Base-by-base conservation (phyloP, 1,284 basidiomycete genomes). In the Ustilago trichophora region DNA sequence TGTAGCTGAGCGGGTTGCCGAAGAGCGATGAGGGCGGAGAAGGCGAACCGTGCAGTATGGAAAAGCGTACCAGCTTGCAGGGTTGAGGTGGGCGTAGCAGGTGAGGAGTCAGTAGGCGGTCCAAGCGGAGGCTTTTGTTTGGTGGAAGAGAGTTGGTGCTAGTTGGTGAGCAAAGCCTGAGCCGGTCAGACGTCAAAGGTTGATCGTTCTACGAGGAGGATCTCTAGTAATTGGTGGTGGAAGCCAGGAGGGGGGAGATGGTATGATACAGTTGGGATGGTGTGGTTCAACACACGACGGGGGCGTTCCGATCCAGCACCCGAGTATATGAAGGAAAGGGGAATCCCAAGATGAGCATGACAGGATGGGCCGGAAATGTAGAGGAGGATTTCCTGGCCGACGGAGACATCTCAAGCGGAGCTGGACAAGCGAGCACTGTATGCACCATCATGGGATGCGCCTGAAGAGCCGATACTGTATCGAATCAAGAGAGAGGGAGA, bases 381-480 rank as follows among this genome's bases (percentile, higher is more conserved):
- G 32, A 34, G 15, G 16, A 21, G 37, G 11, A 6, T n/a, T 26
- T 6, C 15, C 11, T 47, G 19, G 37, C 32, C 44, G 52, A 36
- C 37, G 44, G 52, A 47, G 31, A 42, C 18, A n/a, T 21, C 32
- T 31, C 25, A 21, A 31, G 45, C 52, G 44, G 52, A 47, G 38
- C 47, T 6, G 36, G 34, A 24, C 31, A 44, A 44, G 41, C 49
- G 41, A 44, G 40, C 41, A 44, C 34, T 36, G 41, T 31, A 41
- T 41, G 29, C 47, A 58, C 44, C 34, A 52, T 51, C 44, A 29
- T 27, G 32, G 43, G 43, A 48, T n/a, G n/a, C n/a, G n/a, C n/a
- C n/a, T n/a, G n/a, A n/a, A n/a, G n/a, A n/a, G n/a, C n/a, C n/a
- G n/a, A n/a, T n/a, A n/a, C n/a, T n/a, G n/a, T n/a, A n/a, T n/a